These are phyloP conservation scores for Phytopythium mirpurense DNA, from an alignment of 352 stramenopile species.

Conservation along the genomic window DNA sequence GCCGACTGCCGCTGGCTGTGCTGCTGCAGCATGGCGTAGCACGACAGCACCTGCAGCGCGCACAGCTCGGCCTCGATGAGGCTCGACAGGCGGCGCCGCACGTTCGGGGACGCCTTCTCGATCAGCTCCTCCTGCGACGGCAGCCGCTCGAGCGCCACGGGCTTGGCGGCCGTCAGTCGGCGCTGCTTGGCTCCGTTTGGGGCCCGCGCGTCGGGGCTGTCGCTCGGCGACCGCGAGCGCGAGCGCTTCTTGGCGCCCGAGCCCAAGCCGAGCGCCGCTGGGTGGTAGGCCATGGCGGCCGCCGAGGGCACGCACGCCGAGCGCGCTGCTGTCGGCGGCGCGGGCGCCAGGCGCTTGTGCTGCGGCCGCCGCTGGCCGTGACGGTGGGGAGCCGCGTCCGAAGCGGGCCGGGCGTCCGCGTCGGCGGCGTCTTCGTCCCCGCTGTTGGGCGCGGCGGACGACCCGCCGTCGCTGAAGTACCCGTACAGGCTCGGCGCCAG, in stretches of 20 bases:
- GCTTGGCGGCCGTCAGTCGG: background rate
- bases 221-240: background rate
- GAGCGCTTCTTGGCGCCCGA: background rate
- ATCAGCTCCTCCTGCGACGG: slow-evolving; percentile 77
- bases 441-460: slow-evolving; percentile 49
- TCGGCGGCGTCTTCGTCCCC: slow-evolving; percentile 38
- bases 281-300: no score
- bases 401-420: background rate
- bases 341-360: background rate
- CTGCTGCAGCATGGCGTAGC: slow-evolving; percentile 61
- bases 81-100: slow-evolving; percentile 61
- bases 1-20: slow-evolving; percentile 26
- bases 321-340: background rate
- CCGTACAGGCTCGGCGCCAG: slow-evolving; percentile 11
- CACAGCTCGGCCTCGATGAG: slow-evolving; percentile 77
- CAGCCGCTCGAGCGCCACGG: slow-evolving; percentile 19
- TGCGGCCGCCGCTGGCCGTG: background rate
- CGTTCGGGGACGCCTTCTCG: slow-evolving; percentile 59
- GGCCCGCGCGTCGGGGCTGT: background rate
- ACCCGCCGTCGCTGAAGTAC: slow-evolving; percentile 67
- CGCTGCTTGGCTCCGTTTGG: slow-evolving; percentile 1
- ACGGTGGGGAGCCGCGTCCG: background rate
- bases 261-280: background rate
- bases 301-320: no score
- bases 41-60: slow-evolving; percentile 76